Evolutionary conservation across 1,139 yeast genomes (phyloP).

Genomic region (Suhomyces wounanorum): DNA sequence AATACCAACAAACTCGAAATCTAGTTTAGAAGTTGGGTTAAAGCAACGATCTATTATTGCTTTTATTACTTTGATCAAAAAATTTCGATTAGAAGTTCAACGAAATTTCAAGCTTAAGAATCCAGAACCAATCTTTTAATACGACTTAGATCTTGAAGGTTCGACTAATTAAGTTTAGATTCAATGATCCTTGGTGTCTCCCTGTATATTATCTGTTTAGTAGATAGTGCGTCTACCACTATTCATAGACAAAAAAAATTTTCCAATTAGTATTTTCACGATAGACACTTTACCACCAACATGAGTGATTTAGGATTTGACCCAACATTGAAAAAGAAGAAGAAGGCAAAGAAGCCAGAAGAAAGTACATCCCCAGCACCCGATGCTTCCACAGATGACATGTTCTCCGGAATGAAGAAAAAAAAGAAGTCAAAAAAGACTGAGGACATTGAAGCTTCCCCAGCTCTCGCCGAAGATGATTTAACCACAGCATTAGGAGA

Average conservation of each 20-base stretch:
- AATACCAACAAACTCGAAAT: slow-evolving; percentile 18
- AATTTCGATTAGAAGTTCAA: not conserved
- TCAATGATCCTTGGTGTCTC: not conserved
- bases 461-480: slow-evolving; percentile 60
- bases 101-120: not conserved
- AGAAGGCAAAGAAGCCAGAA: slow-evolving; percentile 52
- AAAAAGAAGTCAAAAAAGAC: slow-evolving; percentile 52
- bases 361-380: slow-evolving; percentile 37
- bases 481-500: slow-evolving; percentile 70
- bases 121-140: not conserved
- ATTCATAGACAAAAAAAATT: slow-evolving; percentile 11
- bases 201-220: slow-evolving; percentile 9
- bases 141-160: not conserved
- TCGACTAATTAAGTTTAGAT: not conserved
- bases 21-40: not conserved
- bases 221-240: slow-evolving; percentile 10
- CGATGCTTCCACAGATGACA: slow-evolving; percentile 43
- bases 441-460: slow-evolving; percentile 34
- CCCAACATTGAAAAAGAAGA: slow-evolving; percentile 81
- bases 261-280: slow-evolving; percentile 5
- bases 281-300: slow-evolving; percentile 3
- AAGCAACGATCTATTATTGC: not conserved
- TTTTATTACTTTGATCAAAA: not conserved
- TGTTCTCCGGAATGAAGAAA: slow-evolving; percentile 57
- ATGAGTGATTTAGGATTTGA: slow-evolving; percentile 75